A percentile compares a stretch with the other conserved stretches of the same genome.
Evolutionary conservation across 768 basidiomycete species (phyloP).

Genomic region (Lyophyllum atratum): DNA sequence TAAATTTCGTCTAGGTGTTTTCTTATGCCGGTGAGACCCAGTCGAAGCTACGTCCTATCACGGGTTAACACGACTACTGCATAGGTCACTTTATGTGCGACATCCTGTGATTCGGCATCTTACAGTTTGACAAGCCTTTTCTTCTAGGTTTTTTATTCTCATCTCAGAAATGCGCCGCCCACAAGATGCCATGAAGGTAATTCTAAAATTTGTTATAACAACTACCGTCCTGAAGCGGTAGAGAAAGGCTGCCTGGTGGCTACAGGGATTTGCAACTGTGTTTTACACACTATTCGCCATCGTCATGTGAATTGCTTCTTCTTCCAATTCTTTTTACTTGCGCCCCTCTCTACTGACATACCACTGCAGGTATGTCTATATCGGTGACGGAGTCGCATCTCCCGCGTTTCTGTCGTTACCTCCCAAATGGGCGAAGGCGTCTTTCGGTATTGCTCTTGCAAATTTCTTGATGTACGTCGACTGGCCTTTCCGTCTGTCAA

Average conservation of each 20-base stretch:
- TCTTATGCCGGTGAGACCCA: slow-evolving; percentile 45
- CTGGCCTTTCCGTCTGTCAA: neutral
- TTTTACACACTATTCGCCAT: slow-evolving; percentile 52
- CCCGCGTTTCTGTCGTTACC: slow-evolving; percentile 50
- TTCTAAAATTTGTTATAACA: neutral
- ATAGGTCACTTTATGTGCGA: slow-evolving; percentile 53
- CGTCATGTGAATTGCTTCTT: slow-evolving; percentile 33
- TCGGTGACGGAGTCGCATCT: slow-evolving; percentile 48
- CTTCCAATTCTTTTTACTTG: neutral
- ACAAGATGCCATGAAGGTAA: slow-evolving; percentile 57
- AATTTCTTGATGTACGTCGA: slow-evolving; percentile 51
- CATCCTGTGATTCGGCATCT: neutral
- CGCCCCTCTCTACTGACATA: neutral
- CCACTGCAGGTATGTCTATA: slow-evolving; percentile 41
- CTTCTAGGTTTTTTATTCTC: slow-evolving; percentile 53
- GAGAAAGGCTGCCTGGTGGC: slow-evolving; percentile 49
- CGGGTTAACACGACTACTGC: neutral
- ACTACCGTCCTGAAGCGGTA: neutral
- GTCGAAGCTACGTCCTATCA: neutral
- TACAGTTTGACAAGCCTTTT: neutral
- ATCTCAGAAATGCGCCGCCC: slow-evolving; percentile 57
- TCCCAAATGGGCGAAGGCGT: slow-evolving; percentile 49
- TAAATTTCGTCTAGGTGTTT: slow-evolving; percentile 36
- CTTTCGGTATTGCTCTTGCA: slow-evolving; percentile 48
- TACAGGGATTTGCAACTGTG: slow-evolving; percentile 53